Evolutionary conservation across 106 monocot genomes (phyloP).

Genomic region (Iris macrosiphon): DNA sequence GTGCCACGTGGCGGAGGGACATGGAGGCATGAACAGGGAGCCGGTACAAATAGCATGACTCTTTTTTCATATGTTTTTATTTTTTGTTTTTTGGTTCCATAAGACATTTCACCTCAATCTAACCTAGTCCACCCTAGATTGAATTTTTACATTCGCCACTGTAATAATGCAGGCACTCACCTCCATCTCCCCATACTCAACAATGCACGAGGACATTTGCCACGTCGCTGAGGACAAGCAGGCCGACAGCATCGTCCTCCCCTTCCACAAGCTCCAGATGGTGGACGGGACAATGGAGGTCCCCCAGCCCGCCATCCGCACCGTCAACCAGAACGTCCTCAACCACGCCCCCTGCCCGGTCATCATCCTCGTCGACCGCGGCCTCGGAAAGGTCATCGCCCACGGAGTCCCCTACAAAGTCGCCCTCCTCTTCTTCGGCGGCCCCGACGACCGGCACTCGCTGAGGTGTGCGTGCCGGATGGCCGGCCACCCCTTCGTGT

Average conservation of each 20-base stretch:
- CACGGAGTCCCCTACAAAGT: constrained; percentile 4
- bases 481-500: constrained; percentile 23
- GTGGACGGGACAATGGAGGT: constrained; percentile 41
- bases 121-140: too few relatives aligned
- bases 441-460: constrained; percentile 63
- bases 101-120: too few relatives aligned
- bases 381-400: constrained; percentile 9
- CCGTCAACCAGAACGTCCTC: constrained; percentile 46
- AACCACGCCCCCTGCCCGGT: constrained; percentile 50
- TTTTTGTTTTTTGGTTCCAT: too few relatives aligned
- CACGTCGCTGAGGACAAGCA: constrained; percentile 23
- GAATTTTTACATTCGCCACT: too few relatives aligned
- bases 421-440: constrained; percentile 58
- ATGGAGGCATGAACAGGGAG: too few relatives aligned
- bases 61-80: too few relatives aligned
- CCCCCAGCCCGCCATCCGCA: constrained; percentile 27
- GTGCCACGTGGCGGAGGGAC: too few relatives aligned
- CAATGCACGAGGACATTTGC: constrained; percentile 54
- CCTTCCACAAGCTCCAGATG: constrained; percentile 33
- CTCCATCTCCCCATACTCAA: constrained; percentile 34
- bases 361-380: constrained; percentile 54
- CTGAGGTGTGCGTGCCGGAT: constrained; percentile 32
- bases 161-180: constrained; percentile 33
- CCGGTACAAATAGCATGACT: too few relatives aligned
- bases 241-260: constrained; percentile 18